Conservation (phyloP, 140 eudicot species). For the Stevia rebaudiana region DNA sequence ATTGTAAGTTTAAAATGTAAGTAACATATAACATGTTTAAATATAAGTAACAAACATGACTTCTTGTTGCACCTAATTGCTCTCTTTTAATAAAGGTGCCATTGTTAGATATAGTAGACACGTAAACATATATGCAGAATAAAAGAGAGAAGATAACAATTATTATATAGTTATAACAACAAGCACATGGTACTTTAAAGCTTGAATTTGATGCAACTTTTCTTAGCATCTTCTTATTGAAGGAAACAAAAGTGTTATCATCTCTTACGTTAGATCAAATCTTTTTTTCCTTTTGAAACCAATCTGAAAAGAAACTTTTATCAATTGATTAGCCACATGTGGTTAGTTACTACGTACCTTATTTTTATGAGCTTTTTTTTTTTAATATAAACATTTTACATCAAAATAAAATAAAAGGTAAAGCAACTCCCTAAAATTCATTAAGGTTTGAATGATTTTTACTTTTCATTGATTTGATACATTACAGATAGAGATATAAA, state of each 20-base stretch:
- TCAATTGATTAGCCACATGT: neutral
- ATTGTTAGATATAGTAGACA: neutral
- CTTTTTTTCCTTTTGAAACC: neutral
- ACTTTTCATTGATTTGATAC: too few relatives aligned
- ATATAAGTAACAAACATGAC: neutral
- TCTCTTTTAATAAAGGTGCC: neutral
- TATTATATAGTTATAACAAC: neutral
- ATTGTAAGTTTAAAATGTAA: conserved; percentile 68
- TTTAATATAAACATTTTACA: too few relatives aligned
- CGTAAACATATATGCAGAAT: neutral
- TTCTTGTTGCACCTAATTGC: neutral
- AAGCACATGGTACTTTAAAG: neutral
- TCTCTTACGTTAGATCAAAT: neutral
- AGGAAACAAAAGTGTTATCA: neutral
- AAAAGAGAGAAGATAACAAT: neutral
- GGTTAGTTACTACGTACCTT: neutral
- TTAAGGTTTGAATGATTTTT: too few relatives aligned
- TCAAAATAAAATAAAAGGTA: too few relatives aligned
- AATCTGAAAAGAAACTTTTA: neutral
- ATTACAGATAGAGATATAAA: too few relatives aligned
- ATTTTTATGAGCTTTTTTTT: too few relatives aligned
- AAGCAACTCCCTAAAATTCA: too few relatives aligned
- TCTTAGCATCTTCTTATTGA: neutral
- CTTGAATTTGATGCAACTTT: neutral
- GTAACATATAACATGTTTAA: conserved; percentile 24